These are phyloP conservation scores for Amauroascus verrucosus DNA, from an alignment of 2,329 filamentous ascomycete species.

Conservation along the genomic window DNA sequence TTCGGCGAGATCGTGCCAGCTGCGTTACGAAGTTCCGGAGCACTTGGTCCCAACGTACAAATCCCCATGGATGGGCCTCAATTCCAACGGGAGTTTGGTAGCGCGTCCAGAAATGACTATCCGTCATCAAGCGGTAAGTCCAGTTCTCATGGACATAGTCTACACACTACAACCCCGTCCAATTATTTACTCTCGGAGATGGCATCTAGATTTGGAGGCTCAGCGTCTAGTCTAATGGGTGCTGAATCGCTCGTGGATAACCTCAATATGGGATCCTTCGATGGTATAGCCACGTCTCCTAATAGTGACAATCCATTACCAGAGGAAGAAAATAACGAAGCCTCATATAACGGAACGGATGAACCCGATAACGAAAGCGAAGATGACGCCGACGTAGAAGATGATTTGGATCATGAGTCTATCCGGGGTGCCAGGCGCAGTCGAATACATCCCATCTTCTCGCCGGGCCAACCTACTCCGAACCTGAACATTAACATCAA, in stretches of 20 bases:
- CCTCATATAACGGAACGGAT: too few species aligned
- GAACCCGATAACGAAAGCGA: neutral
- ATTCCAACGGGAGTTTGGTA: slow-evolving; percentile 16
- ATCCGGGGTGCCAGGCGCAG: neutral
- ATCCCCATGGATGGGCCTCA: slow-evolving; percentile 21
- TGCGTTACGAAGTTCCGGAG: slow-evolving; percentile 44
- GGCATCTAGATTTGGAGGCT: slow-evolving; percentile 26
- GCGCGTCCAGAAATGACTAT: slow-evolving; percentile 25
- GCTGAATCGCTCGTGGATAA: slow-evolving; percentile 40
- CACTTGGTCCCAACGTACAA: slow-evolving; percentile 30
- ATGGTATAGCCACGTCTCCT: slow-evolving; percentile 25
- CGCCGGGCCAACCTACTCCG: neutral
- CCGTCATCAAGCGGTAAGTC: slow-evolving; percentile 25
- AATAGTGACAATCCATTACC: slow-evolving; percentile 25
- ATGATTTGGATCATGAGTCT: neutral
- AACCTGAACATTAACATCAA: neutral
- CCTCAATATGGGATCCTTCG: slow-evolving; percentile 39
- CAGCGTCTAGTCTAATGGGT: slow-evolving; percentile 39
- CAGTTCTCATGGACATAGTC: slow-evolving; percentile 4
- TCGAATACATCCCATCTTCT: slow-evolving; percentile 2
- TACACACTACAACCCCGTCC: slow-evolving; percentile 11
- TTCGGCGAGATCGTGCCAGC: slow-evolving; percentile 54
- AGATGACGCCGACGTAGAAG: slow-evolving; percentile 7
- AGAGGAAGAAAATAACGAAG: slow-evolving; percentile 8
- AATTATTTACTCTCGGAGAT: slow-evolving; percentile 12